phyloP scores from a whole-genome alignment of 140 eudicot genomes.

The Anethum foeniculum region DNA sequence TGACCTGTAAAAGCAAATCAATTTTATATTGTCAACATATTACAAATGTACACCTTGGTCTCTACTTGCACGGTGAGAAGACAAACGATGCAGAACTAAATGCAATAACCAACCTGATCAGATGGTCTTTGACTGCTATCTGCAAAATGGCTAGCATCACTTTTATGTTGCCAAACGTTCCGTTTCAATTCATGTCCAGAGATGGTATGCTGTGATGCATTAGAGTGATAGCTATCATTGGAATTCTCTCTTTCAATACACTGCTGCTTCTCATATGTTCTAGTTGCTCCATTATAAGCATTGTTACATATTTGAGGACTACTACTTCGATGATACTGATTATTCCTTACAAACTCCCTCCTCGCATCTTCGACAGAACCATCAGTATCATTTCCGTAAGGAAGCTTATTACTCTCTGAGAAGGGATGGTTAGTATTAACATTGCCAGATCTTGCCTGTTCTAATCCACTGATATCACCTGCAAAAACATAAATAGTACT shows the following conservation, averaged over 20 bases:
- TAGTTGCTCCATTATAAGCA: constrained; percentile 10
- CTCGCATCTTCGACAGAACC: constrained; percentile 5
- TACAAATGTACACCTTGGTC: background rate
- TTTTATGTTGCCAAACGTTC: constrained; percentile 23
- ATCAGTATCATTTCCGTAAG: constrained; percentile 1
- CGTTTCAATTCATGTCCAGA: constrained; percentile 29
- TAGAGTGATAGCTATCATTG: constrained; percentile 20
- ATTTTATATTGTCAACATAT: background rate
- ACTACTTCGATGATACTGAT: constrained; percentile 13
- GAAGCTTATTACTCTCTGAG: background rate
- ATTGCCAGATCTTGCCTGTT: constrained; percentile 1
- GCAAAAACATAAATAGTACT: background rate
- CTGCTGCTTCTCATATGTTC: constrained; percentile 18
- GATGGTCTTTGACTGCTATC: constrained; percentile 22
- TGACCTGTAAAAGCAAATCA: background rate
- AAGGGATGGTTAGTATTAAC: background rate
- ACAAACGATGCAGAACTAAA: constrained; percentile 18
- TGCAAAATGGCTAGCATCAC: constrained; percentile 16
- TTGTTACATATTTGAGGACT: constrained; percentile 6
- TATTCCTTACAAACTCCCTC: constrained; percentile 13
- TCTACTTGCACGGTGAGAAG: background rate
- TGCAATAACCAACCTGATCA: constrained; percentile 31
- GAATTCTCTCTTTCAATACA: constrained; percentile 17
- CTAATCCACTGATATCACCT: constrained; percentile 12
- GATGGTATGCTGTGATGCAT: constrained; percentile 14